A percentile compares a stretch with the other conserved stretches of the same genome.
phyloP scores from a whole-genome alignment of 2,329 filamentous ascomycete genomes.

The Colletotrichum endophyticum region DNA sequence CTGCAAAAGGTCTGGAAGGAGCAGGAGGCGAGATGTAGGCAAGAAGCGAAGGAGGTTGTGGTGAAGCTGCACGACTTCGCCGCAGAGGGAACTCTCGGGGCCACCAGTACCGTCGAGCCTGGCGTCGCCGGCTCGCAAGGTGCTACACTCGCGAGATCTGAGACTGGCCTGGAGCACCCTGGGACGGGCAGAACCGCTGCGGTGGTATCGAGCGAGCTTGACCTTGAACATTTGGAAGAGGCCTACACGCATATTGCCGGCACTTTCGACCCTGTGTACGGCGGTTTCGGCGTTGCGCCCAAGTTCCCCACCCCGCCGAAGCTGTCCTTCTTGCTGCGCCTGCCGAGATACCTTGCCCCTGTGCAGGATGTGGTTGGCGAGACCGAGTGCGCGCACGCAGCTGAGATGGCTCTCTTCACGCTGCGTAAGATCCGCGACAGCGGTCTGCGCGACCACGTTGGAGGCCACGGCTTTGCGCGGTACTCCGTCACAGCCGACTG shows the following conservation, averaged over 20 bases:
- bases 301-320: slow-evolving; percentile 93
- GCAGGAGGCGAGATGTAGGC: slow-evolving; percentile 81
- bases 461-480: slow-evolving; percentile 62
- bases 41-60: slow-evolving; percentile 84
- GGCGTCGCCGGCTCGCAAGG: slow-evolving; percentile 18
- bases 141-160: slow-evolving; percentile 10
- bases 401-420: slow-evolving; percentile 81
- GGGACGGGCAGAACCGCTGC: slow-evolving; percentile 2
- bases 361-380: slow-evolving; percentile 89
- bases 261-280: slow-evolving; percentile 80
- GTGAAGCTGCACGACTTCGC: slow-evolving; percentile 85
- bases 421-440: slow-evolving; percentile 73
- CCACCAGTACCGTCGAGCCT: slow-evolving; percentile 32
- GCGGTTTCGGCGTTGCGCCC: slow-evolving; percentile 81
- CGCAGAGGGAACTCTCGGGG: slow-evolving; percentile 78
- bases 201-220: slow-evolving; percentile 69
- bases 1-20: slow-evolving; percentile 78
- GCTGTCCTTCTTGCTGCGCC: slow-evolving; percentile 78
- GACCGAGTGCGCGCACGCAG: slow-evolving; percentile 74
- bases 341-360: slow-evolving; percentile 72
- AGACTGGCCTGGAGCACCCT: slow-evolving; percentile 28
- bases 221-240: slow-evolving; percentile 90
- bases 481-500: slow-evolving; percentile 93
- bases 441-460: slow-evolving; percentile 61
- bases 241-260: slow-evolving; percentile 80